A percentile compares a stretch with the other conserved stretches of the same genome.
Conservation (phyloP, 2,329 filamentous ascomycete genomes). For the Ampelomyces quisqualis region DNA sequence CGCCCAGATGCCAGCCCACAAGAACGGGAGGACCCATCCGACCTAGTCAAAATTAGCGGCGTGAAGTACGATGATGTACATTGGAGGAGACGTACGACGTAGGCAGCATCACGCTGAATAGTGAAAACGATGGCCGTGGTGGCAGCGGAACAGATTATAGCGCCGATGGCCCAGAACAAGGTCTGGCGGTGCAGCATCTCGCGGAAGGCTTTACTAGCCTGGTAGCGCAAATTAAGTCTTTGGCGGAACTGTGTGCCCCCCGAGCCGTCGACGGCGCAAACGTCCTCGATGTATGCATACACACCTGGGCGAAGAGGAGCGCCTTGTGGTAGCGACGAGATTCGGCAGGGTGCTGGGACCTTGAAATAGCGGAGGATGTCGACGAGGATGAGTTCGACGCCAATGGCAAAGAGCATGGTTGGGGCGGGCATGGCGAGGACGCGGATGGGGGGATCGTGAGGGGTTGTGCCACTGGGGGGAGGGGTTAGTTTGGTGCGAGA, state of each 20-base stretch:
- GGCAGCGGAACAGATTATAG: conserved; percentile 43
- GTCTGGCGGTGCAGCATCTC: conserved; percentile 55
- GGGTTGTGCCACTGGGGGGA: conserved; percentile 48
- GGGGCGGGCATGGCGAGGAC: conserved; percentile 56
- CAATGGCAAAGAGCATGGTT: conserved; percentile 56
- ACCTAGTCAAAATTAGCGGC: conserved; percentile 33
- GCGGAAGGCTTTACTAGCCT: conserved; percentile 56
- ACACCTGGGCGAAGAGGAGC: conserved; percentile 55
- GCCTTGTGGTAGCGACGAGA: conserved; percentile 55
- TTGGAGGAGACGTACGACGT: conserved; percentile 43
- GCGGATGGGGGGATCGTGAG: conserved; percentile 52
- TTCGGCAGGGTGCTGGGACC: conserved; percentile 52
- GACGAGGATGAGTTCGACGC: conserved; percentile 53
- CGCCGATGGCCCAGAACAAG: conserved; percentile 55
- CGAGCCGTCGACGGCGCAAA: conserved; percentile 55
- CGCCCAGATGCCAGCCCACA: conserved; percentile 53
- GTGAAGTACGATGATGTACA: neutral
- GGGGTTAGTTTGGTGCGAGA: conserved; percentile 9
- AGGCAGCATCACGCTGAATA: conserved; percentile 50
- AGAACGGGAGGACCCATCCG: conserved; percentile 53
- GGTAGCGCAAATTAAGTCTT: conserved; percentile 54
- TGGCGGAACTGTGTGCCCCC: conserved; percentile 57
- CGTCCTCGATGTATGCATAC: conserved; percentile 57
- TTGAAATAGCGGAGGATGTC: conserved; percentile 51
- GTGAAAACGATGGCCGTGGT: conserved; percentile 52